Evolutionary conservation across 345 rosid species (phyloP).

Genomic region (Turritis glabra): DNA sequence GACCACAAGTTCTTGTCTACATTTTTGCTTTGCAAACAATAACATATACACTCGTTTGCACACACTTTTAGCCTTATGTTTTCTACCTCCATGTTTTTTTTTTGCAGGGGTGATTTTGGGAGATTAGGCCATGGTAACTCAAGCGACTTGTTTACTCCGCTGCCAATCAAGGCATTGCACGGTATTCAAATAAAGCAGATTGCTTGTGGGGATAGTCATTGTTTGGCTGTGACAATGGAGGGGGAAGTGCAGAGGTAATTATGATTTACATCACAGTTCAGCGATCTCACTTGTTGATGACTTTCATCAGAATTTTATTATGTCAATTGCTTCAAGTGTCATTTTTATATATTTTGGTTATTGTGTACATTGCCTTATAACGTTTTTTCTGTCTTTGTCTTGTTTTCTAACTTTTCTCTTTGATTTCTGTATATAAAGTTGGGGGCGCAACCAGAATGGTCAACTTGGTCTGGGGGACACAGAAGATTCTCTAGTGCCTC

Average conservation of each 20-base stretch:
- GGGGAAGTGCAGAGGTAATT: constrained; percentile 86
- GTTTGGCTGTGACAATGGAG: constrained; percentile 87
- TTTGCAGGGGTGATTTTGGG: constrained; percentile 95
- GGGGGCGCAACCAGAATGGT: constrained; percentile 99
- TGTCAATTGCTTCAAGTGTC: neutral
- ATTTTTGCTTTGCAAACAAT: neutral
- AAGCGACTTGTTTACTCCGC: constrained; percentile 89
- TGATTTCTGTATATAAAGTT: constrained; percentile 49
- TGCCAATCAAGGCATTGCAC: constrained; percentile 76
- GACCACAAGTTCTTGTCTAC: neutral
- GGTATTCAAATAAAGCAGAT: constrained; percentile 85
- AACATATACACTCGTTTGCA: neutral
- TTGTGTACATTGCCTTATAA: constrained; percentile 11
- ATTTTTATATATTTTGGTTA: neutral
- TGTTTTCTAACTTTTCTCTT: constrained; percentile 6
- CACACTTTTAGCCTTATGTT: neutral
- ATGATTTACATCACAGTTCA: neutral
- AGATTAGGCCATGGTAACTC: constrained; percentile 98
- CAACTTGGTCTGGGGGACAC: constrained; percentile 94
- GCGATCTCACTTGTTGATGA: neutral
- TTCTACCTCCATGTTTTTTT: neutral
- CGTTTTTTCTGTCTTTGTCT: neutral
- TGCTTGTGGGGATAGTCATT: constrained; percentile 99
- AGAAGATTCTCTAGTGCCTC: constrained; percentile 91
- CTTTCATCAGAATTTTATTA: neutral